Percentiles rank a stretch among this genome's conserved stretches.
These are phyloP conservation scores for Lippia alba DNA, from an alignment of 305 asterid species.

Conservation along the genomic window DNA sequence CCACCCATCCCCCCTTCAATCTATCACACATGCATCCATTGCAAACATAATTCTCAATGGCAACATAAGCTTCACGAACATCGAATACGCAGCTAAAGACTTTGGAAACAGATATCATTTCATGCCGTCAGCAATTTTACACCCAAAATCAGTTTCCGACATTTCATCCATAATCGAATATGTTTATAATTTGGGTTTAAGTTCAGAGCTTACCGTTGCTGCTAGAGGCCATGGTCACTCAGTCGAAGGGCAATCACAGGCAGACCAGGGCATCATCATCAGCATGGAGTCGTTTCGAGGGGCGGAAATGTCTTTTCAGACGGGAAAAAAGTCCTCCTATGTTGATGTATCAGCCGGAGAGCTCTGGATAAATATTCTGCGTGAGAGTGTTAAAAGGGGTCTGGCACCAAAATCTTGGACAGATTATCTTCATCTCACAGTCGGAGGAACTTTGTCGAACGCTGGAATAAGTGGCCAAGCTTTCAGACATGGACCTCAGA, in stretches of 20 bases:
- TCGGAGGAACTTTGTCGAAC: constrained; percentile 93
- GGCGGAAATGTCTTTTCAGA: constrained; percentile 54
- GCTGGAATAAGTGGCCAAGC: constrained; percentile 99
- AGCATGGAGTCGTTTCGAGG: constrained; percentile 68
- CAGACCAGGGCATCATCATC: constrained; percentile 66
- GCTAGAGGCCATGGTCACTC: constrained; percentile 95
- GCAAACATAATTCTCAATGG: constrained; percentile 61
- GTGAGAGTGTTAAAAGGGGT: constrained; percentile 76
- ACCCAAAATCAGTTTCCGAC: constrained; percentile 81
- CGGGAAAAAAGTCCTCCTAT: constrained; percentile 51
- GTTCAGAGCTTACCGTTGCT: constrained; percentile 67
- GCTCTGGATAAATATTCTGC: constrained; percentile 86
- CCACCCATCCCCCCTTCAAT: neutral
- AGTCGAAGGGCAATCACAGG: constrained; percentile 85
- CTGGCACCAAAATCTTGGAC: constrained; percentile 95
- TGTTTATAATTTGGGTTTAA: constrained; percentile 52
- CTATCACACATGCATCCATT: constrained; percentile 47
- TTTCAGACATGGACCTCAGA: constrained; percentile 90
- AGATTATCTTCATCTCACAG: constrained; percentile 89
- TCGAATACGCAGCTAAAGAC: constrained; percentile 66
- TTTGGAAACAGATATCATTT: constrained; percentile 72
- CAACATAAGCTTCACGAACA: constrained; percentile 49
- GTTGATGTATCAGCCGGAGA: constrained; percentile 91
- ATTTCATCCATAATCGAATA: constrained; percentile 55
- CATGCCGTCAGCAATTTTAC: constrained; percentile 71